A percentile compares a stretch with the other conserved stretches of the same genome.
Conservation (phyloP, 768 basidiomycete species). For the Boletellus ananiceps region DNA sequence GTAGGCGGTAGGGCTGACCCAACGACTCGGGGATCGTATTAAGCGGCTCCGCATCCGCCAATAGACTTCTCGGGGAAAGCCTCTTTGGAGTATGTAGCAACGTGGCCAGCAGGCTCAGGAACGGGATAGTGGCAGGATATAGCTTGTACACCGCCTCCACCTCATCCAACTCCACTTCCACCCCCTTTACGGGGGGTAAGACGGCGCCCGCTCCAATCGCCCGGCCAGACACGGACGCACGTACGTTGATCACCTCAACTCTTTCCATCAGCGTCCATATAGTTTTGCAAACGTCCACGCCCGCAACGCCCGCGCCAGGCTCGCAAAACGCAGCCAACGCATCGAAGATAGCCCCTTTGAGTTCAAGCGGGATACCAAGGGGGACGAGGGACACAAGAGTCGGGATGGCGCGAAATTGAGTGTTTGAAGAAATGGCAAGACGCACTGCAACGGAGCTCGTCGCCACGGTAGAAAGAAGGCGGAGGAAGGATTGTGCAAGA, state of each 20-base stretch:
- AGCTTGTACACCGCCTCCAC: conserved; percentile 72
- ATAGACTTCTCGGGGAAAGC: conserved; percentile 53
- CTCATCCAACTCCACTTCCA: conserved; percentile 84
- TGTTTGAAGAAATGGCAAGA: conserved; percentile 68
- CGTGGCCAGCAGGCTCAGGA: conserved; percentile 75
- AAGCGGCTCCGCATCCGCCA: conserved; percentile 54
- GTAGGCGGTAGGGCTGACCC: conserved; percentile 74
- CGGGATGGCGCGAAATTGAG: conserved; percentile 76
- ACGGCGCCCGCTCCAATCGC: conserved; percentile 24
- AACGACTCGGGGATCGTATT: conserved; percentile 77
- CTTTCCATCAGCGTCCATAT: conserved; percentile 86
- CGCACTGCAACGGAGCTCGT: conserved; percentile 74
- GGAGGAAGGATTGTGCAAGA: conserved; percentile 76
- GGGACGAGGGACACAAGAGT: conserved; percentile 77
- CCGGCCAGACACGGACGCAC: conserved; percentile 36
- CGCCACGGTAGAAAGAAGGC: conserved; percentile 71
- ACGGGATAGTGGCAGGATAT: conserved; percentile 88
- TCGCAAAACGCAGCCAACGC: conserved; percentile 79
- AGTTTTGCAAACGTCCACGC: conserved; percentile 75
- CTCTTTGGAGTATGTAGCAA: conserved; percentile 82
- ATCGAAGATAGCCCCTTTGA: conserved; percentile 83
- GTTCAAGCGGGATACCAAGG: conserved; percentile 78
- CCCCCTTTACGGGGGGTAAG: conserved; percentile 63
- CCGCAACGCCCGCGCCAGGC: conserved; percentile 67
- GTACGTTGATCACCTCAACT: conserved; percentile 77